These are phyloP conservation scores for Brassica nigra DNA, from an alignment of 345 rosid species.

Conservation along the genomic window DNA sequence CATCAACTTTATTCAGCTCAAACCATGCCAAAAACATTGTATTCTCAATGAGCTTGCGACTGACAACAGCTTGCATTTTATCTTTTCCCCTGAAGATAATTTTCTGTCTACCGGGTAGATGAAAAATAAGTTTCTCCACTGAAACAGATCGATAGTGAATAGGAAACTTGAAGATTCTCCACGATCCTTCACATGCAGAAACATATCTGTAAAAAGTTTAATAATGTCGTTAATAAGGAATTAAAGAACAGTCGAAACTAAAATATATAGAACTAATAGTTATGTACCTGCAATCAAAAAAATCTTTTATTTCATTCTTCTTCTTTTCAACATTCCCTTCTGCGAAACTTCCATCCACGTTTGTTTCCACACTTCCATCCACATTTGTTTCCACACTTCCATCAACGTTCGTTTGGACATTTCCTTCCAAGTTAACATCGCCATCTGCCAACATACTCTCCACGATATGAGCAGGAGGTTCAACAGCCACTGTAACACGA, in stretches of 20 bases:
- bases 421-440: neutral
- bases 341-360: no score
- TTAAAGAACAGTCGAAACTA: no score
- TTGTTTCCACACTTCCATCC: no score
- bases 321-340: no score
- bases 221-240: no score
- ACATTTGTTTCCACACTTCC: no score
- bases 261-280: no score
- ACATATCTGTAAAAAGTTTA: neutral
- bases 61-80: neutral
- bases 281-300: neutral
- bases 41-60: neutral
- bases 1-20: neutral
- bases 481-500: neutral
- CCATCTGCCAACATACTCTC: no score
- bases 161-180: neutral
- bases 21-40: neutral
- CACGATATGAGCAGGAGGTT: neutral
- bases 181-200: neutral
- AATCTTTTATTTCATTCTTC: no score
- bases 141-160: neutral
- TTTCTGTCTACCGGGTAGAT: neutral
- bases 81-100: neutral
- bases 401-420: no score
- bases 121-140: neutral